These are phyloP conservation scores for Penicillium crustosum DNA, from an alignment of 2,329 filamentous ascomycete species.

Conservation along the genomic window DNA sequence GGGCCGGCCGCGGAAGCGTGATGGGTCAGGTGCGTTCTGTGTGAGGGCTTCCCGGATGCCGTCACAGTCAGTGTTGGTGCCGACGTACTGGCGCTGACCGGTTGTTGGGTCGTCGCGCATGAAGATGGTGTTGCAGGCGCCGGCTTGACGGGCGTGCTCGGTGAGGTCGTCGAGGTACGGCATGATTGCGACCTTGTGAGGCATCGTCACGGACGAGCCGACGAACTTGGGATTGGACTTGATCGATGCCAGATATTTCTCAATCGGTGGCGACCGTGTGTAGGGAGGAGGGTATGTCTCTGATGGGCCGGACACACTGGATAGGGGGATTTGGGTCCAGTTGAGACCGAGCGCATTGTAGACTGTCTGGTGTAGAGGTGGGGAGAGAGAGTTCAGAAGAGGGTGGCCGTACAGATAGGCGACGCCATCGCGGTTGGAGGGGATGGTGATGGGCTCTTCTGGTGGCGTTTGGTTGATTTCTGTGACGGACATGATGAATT, in stretches of 20 bases:
- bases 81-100: conserved; percentile 59
- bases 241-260: conserved; percentile 37
- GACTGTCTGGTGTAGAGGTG: conserved; percentile 55
- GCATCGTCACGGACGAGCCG: conserved; percentile 78
- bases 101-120: conserved; percentile 47
- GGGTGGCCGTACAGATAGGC: conserved; percentile 59
- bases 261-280: conserved; percentile 37
- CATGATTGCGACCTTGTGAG: conserved; percentile 76
- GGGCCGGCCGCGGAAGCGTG: conserved; percentile 52
- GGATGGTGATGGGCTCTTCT: conserved; percentile 36
- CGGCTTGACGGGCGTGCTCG: conserved; percentile 68
- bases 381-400: conserved; percentile 58
- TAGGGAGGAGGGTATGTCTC: conserved; percentile 36
- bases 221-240: conserved; percentile 42
- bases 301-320: conserved; percentile 32
- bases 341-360: conserved; percentile 53
- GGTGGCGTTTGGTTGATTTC: conserved; percentile 14
- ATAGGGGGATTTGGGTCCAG: conserved; percentile 54
- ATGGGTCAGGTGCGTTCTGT: conserved; percentile 46
- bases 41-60: conserved; percentile 73
- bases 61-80: conserved; percentile 79
- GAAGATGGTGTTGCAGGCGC: conserved; percentile 79
- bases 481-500: conserved; percentile 26
- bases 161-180: conserved; percentile 71
- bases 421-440: conserved; percentile 46